Conservation (phyloP, 306 rosid genomes). For the Vicia villosa region DNA sequence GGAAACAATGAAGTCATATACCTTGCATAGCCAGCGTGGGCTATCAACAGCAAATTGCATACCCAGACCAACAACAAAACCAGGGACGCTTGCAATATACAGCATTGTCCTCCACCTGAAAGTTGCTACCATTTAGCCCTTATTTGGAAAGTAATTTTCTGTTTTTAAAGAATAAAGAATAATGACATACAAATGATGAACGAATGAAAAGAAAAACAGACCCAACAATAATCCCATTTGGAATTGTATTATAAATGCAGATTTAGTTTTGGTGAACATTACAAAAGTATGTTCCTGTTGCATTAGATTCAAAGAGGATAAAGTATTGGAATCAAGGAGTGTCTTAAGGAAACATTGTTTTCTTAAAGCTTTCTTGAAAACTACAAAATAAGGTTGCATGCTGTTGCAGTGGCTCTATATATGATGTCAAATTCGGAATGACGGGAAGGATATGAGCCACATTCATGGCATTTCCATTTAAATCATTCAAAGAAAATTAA, state of each 20-base stretch:
- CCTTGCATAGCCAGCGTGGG: slow-evolving; percentile 97
- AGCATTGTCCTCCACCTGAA: slow-evolving; percentile 95
- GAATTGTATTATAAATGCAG: not conserved
- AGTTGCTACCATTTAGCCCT: slow-evolving; percentile 16
- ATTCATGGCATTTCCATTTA: not conserved
- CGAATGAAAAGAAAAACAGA: not conserved
- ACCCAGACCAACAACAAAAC: slow-evolving; percentile 66
- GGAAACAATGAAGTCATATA: slow-evolving; percentile 41
- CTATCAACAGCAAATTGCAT: slow-evolving; percentile 94
- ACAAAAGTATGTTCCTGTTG: not conserved
- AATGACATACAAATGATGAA: not conserved
- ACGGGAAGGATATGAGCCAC: not conserved
- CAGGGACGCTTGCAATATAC: slow-evolving; percentile 82
- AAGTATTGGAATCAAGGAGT: not conserved
- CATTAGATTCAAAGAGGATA: too few relatives aligned
- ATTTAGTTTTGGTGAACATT: slow-evolving; percentile 11
- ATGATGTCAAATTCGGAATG: slow-evolving; percentile 2
- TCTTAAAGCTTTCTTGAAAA: not conserved
- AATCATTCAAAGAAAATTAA: slow-evolving; percentile 10
- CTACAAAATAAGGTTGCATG: not conserved
- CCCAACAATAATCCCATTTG: not conserved
- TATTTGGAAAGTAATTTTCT: slow-evolving; percentile 27
- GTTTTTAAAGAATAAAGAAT: not conserved
- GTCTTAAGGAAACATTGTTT: not conserved
- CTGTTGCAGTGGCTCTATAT: not conserved